Conservation (phyloP, 352 stramenopile species). For the Phytopythium helicoides region DNA sequence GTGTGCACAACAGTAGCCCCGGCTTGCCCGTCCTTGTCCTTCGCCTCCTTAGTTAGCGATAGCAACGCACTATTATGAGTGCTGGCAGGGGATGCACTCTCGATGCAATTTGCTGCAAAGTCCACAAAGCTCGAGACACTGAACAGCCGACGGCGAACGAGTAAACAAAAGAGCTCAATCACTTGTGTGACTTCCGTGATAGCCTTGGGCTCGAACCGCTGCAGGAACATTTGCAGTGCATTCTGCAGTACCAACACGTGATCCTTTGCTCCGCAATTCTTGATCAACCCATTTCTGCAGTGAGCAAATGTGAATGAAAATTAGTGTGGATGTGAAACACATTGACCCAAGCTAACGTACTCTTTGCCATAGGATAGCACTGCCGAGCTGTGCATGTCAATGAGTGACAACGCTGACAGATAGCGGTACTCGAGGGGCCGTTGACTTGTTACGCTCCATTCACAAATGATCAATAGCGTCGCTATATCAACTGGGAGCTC, state of each 20-base stretch:
- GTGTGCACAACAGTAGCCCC: constrained; percentile 56
- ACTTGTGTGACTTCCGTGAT: constrained; percentile 78
- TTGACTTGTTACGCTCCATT: constrained; percentile 83
- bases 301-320: background rate
- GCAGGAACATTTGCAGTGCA: constrained; percentile 70
- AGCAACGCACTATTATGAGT: constrained; percentile 30
- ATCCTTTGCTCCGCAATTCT: constrained; percentile 32
- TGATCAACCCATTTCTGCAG: constrained; percentile 42
- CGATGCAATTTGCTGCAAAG: constrained; percentile 56
- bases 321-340: background rate
- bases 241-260: constrained; percentile 75
- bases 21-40: constrained; percentile 2
- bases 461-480: constrained; percentile 71
- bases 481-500: constrained; percentile 70
- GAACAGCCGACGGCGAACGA: constrained; percentile 71
- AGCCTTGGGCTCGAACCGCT: constrained; percentile 69
- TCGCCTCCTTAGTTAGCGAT: constrained; percentile 18
- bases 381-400: constrained; percentile 80
- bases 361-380: constrained; percentile 59
- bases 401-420: constrained; percentile 67
- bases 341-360: constrained; percentile 22
- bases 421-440: constrained; percentile 81
- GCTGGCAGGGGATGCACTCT: constrained; percentile 24
- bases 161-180: constrained; percentile 81
- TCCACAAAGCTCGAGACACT: constrained; percentile 72